phyloP scores from a whole-genome alignment of 345 rosid species.

The Noccaea caerulescens region DNA sequence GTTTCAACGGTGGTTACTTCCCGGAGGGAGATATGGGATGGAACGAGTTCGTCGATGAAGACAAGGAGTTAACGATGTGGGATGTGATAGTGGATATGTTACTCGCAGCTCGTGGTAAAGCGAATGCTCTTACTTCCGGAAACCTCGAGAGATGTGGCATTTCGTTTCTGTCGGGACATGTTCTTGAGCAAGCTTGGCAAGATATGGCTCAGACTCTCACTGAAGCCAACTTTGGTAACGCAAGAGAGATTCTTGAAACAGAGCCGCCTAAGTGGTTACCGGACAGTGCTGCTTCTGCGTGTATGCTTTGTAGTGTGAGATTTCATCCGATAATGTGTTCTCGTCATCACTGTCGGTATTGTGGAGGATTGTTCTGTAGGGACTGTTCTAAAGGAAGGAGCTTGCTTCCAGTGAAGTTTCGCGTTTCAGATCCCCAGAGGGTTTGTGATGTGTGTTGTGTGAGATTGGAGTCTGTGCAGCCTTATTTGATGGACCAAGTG shows the following conservation, averaged over 20 bases:
- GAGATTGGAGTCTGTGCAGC: constrained; percentile 82
- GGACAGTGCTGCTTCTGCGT: constrained; percentile 85
- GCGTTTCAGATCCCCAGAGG: constrained; percentile 69
- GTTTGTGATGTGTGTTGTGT: constrained; percentile 95
- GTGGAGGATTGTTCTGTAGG: constrained; percentile 90
- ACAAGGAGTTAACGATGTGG: constrained; percentile 94
- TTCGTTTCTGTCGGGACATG: constrained; percentile 64
- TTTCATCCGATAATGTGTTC: constrained; percentile 96
- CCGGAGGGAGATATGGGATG: constrained; percentile 96
- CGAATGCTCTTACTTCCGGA: constrained; percentile 67
- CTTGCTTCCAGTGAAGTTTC: constrained; percentile 78
- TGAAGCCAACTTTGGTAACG: constrained; percentile 68
- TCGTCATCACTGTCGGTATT: constrained; percentile 94
- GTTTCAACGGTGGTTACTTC: constrained; percentile 75
- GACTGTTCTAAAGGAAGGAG: constrained; percentile 93
- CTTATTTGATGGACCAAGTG: constrained; percentile 88
- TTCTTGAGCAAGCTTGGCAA: constrained; percentile 95
- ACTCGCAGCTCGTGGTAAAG: constrained; percentile 85
- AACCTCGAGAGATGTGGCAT: constrained; percentile 56
- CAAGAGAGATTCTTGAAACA: constrained; percentile 74
- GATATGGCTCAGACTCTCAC: constrained; percentile 93
- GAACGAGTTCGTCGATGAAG: constrained; percentile 59
- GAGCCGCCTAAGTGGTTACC: constrained; percentile 92
- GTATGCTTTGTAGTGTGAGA: constrained; percentile 84
- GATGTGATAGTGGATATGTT: constrained; percentile 87